Conservation (phyloP, 2,329 filamentous ascomycete genomes). For the Fusarium nurragi region DNA sequence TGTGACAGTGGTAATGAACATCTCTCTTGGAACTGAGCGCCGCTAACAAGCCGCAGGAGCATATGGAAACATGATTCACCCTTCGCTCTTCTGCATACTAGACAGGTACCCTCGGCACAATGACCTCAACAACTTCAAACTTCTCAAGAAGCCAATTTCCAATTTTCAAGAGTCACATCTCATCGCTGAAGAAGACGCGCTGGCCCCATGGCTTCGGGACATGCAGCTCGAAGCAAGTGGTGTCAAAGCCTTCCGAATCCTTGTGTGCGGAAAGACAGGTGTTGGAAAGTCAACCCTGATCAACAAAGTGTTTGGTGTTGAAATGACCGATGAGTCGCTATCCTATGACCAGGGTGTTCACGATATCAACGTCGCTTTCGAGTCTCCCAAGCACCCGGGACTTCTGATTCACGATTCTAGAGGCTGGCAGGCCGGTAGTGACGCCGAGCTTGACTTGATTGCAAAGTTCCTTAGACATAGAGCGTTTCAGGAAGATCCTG, state of each 20-base stretch:
- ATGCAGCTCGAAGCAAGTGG: slow-evolving; percentile 40
- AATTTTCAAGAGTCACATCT: slow-evolving; percentile 36
- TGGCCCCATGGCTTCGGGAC: slow-evolving; percentile 38
- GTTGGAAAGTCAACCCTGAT: slow-evolving; percentile 44
- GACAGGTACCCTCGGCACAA: slow-evolving; percentile 38
- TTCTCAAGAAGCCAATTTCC: slow-evolving; percentile 32
- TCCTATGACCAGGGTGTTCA: slow-evolving; percentile 42
- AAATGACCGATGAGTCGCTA: slow-evolving; percentile 38
- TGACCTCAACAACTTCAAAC: slow-evolving; percentile 31
- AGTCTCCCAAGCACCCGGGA: slow-evolving; percentile 40
- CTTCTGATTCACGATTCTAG: slow-evolving; percentile 41
- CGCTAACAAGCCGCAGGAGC: slow-evolving; percentile 8
- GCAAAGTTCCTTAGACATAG: slow-evolving; percentile 42
- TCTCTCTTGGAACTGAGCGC: neutral
- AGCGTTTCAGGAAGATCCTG: slow-evolving; percentile 40
- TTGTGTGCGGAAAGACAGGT: slow-evolving; percentile 41
- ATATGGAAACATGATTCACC: slow-evolving; percentile 36
- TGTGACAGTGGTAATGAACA: slow-evolving; percentile 9
- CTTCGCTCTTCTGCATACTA: slow-evolving; percentile 39
- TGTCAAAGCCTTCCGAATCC: slow-evolving; percentile 41
- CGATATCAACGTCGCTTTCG: slow-evolving; percentile 42
- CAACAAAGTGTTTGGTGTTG: slow-evolving; percentile 43
- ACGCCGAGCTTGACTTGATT: slow-evolving; percentile 39
- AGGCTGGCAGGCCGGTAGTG: slow-evolving; percentile 42
- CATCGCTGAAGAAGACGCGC: neutral